Evolutionary conservation across 192 early-diverging fungal genomes (phyloP).

Genomic region (Thamnidium elegans): DNA sequence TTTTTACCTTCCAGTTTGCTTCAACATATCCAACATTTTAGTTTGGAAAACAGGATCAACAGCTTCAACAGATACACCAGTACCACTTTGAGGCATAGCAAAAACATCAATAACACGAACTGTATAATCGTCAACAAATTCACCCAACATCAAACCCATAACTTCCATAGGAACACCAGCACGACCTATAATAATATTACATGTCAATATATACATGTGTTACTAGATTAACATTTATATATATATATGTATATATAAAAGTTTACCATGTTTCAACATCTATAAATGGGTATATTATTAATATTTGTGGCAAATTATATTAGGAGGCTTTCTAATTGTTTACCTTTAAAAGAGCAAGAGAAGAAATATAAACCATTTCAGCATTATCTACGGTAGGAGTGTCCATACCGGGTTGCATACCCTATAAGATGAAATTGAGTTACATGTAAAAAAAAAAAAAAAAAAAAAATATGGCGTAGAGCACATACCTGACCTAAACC

Average conservation of each 20-base stretch:
- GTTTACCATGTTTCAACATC: constrained; percentile 90
- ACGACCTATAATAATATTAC: constrained; percentile 59
- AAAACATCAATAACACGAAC: constrained; percentile 99
- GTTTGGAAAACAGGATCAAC: constrained; percentile 99
- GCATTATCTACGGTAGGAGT: constrained; percentile 96
- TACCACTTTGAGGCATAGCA: constrained; percentile 99
- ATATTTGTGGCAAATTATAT: background rate
- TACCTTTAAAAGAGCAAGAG: constrained; percentile 88
- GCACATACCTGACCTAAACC: constrained; percentile 39
- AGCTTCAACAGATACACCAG: constrained; percentile 98
- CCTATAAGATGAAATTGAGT: constrained; percentile 5
- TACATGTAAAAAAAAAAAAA: background rate
- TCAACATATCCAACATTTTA: constrained; percentile 99
- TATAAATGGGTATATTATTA: constrained; percentile 23
- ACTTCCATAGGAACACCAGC: constrained; percentile 99
- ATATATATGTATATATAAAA: too few species aligned
- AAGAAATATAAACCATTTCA: constrained; percentile 99
- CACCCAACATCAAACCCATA: constrained; percentile 99
- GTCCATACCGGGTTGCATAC: constrained; percentile 68
- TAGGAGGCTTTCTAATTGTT: background rate
- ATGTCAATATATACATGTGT: background rate
- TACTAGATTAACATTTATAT: background rate
- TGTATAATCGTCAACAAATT: constrained; percentile 99
- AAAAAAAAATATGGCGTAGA: background rate
- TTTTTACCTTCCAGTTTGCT: constrained; percentile 97